phyloP scores from a whole-genome alignment of 805 yeast species.

The Metschnikowia colocasiae region DNA sequence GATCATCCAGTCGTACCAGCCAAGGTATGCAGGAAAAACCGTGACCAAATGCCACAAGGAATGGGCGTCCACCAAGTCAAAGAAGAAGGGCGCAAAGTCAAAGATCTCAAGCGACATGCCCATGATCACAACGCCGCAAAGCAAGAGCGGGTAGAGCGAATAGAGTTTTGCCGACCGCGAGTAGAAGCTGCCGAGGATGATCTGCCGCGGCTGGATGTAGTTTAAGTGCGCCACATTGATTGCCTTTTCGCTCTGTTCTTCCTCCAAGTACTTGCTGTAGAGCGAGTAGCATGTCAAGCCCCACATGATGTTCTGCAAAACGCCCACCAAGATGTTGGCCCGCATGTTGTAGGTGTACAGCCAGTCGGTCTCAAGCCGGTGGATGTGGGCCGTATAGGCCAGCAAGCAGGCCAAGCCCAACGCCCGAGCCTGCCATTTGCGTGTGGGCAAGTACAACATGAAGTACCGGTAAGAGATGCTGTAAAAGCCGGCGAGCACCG shows the following conservation, averaged over 20 bases:
- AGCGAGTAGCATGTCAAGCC: slow-evolving; percentile 28
- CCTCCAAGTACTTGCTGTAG: slow-evolving; percentile 28
- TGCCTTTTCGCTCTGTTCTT: slow-evolving; percentile 14
- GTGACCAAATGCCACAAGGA: slow-evolving; percentile 22
- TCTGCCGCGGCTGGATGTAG: slow-evolving; percentile 22
- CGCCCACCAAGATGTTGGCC: slow-evolving; percentile 77
- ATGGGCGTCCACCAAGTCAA: slow-evolving; percentile 20
- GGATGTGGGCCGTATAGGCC: slow-evolving; percentile 62
- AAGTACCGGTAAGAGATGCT: slow-evolving; percentile 60
- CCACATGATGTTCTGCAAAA: slow-evolving; percentile 59
- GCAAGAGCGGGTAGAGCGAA: slow-evolving; percentile 37
- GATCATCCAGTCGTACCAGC: slow-evolving; percentile 44
- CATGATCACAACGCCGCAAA: slow-evolving; percentile 43
- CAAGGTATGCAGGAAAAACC: slow-evolving; percentile 38
- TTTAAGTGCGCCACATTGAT: slow-evolving; percentile 24
- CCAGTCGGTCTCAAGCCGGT: slow-evolving; percentile 69
- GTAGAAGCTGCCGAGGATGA: slow-evolving; percentile 32
- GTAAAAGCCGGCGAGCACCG: slow-evolving; percentile 78
- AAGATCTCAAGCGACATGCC: slow-evolving; percentile 91
- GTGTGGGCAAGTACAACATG: slow-evolving; percentile 46
- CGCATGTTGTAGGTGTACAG: slow-evolving; percentile 92
- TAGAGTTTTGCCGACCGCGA: slow-evolving; percentile 35
- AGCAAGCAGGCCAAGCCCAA: slow-evolving; percentile 42
- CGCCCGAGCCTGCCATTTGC: slow-evolving; percentile 21
- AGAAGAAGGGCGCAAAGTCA: slow-evolving; percentile 55